Base-by-base conservation (phyloP, 2,329 filamentous ascomycete species). In the Didymosphaeria variabile region DNA sequence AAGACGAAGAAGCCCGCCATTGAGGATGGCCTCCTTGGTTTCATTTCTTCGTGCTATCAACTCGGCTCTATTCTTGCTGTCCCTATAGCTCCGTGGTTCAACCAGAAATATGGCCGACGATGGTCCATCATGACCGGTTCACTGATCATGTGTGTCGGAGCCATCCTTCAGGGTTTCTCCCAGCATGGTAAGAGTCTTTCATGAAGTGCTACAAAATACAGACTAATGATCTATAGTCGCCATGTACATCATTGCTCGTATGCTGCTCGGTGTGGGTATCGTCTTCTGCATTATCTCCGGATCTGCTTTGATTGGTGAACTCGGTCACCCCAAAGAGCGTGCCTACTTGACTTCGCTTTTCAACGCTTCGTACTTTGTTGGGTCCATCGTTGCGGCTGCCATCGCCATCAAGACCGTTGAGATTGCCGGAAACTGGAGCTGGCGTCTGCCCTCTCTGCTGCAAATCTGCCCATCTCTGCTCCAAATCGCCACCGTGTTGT, bases 211-310 rank as follows among this genome's bases (percentile, higher is more conserved):
- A 2, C 7, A 31, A n/a, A 23, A 46, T 26, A 23, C 40, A 40
- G 9, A 2, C 56, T 67, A 46, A 67, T 23, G 13, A 44, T 9
- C 19, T 13, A 3, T n/a, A 77, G 76, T 75, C 32, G 83, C 73
- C 40, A 88, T 88, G 86, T 89, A 87, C 67, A 85, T 88, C 63
- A 76, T 88, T 21, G 81, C 87, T 13, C 84, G 87, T 58, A 81
- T 87, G 60, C 77, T 89, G 29, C 82, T 89, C n/a, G 87, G 87
- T 17, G 83, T 85, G 26, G 87, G 87, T n/a, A 86, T 89, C 51
- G 83, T 85, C 0, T 87, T 86, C 65, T 84, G 83, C 61, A 88
- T 88, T 62, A 84, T 88, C 36, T 83, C 85, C 2, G 86, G 84
- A 5, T 85, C 86, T 1, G 81, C 84, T 36, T 75, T 88, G 53